Percentiles rank a stretch among this genome's conserved stretches.
Evolutionary conservation across 371 early-diverging fungal genomes (phyloP).

Genomic region (Lichtheimia hyalospora): DNA sequence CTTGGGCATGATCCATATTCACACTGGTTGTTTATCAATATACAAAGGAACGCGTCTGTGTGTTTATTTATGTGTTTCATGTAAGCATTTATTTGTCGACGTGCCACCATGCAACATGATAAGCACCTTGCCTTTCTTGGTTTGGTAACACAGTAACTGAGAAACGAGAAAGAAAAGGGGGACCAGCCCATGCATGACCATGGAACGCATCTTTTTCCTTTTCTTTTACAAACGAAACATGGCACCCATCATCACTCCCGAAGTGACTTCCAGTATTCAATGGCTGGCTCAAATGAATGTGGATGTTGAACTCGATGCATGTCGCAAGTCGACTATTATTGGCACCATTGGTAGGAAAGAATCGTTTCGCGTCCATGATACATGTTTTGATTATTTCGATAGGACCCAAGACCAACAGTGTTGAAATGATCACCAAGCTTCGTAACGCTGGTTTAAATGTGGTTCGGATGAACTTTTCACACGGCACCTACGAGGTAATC

Average conservation of each 20-base stretch:
- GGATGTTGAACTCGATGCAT: slow-evolving; percentile 55
- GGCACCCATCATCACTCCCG: slow-evolving; percentile 11
- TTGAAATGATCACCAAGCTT: slow-evolving; percentile 80
- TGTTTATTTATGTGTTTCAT: too few relatives aligned
- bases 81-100: too few relatives aligned
- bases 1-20: too few relatives aligned
- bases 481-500: slow-evolving; percentile 77
- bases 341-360: slow-evolving; percentile 72
- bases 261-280: slow-evolving; percentile 52
- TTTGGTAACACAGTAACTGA: too few relatives aligned
- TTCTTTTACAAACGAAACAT: not conserved
- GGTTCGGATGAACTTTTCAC: slow-evolving; percentile 93
- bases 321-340: slow-evolving; percentile 82
- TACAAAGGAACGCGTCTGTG: too few relatives aligned
- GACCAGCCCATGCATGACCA: too few relatives aligned
- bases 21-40: too few relatives aligned
- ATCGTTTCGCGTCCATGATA: not conserved
- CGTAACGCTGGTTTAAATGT: slow-evolving; percentile 93
- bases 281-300: slow-evolving; percentile 75
- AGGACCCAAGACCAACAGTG: slow-evolving; percentile 73
- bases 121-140: too few relatives aligned
- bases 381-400: not conserved
- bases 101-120: too few relatives aligned
- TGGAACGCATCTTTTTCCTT: not conserved
- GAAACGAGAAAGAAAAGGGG: too few relatives aligned